Evolutionary conservation across 306 rosid species (phyloP).

Genomic region (Fagus sylvatica): DNA sequence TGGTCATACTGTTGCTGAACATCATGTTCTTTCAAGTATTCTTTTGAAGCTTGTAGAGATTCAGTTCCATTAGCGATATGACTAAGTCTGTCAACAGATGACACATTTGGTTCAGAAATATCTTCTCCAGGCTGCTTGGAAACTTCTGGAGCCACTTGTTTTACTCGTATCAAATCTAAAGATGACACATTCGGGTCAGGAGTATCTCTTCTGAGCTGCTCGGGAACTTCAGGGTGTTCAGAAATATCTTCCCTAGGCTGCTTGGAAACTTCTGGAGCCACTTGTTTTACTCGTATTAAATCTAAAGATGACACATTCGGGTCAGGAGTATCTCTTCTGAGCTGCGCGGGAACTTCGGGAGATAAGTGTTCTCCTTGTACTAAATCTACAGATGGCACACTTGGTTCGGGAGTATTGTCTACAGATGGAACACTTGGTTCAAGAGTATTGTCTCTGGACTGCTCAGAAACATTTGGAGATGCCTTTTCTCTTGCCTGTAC

Average conservation of each 20-base stretch:
- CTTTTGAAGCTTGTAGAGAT: slow-evolving; percentile 36
- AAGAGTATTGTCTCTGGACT: slow-evolving; percentile 28
- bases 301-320: slow-evolving; percentile 27
- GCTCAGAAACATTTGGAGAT: slow-evolving; percentile 41
- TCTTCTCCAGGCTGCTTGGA: slow-evolving; percentile 29
- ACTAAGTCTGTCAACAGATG: slow-evolving; percentile 34
- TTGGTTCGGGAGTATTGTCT: not conserved
- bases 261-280: slow-evolving; percentile 38
- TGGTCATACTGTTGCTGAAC: slow-evolving; percentile 29
- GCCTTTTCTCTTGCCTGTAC: slow-evolving; percentile 30
- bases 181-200: slow-evolving; percentile 32
- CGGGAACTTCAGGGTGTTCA: slow-evolving; percentile 10
- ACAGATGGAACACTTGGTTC: not conserved
- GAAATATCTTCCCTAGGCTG: slow-evolving; percentile 26
- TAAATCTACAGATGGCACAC: slow-evolving; percentile 4
- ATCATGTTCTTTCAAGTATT: slow-evolving; percentile 39
- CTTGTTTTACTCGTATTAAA: slow-evolving; percentile 39
- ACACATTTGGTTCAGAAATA: slow-evolving; percentile 27
- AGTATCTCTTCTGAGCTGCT: slow-evolving; percentile 10
- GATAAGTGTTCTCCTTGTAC: slow-evolving; percentile 17
- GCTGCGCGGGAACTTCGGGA: slow-evolving; percentile 20
- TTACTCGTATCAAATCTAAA: slow-evolving; percentile 33
- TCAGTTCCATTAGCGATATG: slow-evolving; percentile 43
- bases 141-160: slow-evolving; percentile 39
- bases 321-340: slow-evolving; percentile 15